These are phyloP conservation scores for Arachis monticola DNA, from an alignment of 331 rosid genomes.

Conservation along the genomic window DNA sequence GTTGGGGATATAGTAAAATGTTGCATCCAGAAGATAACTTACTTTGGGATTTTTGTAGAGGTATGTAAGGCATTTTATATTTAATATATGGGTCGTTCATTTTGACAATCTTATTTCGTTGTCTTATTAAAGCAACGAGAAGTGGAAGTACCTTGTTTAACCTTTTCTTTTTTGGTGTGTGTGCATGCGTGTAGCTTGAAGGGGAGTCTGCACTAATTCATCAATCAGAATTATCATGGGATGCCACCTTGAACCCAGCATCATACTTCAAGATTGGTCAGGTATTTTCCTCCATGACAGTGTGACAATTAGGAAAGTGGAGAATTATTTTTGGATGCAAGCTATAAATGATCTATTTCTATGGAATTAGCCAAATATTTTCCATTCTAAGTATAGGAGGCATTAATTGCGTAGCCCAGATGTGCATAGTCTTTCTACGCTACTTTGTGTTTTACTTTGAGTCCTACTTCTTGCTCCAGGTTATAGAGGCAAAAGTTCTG, in stretches of 20 bases:
- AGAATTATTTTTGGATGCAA: slow-evolving; percentile 26
- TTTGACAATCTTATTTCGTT: slow-evolving; percentile 21
- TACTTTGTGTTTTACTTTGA: slow-evolving; percentile 36
- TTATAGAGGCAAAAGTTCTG: slow-evolving; percentile 89
- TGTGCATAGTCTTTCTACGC: slow-evolving; percentile 14
- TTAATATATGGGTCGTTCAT: slow-evolving; percentile 28
- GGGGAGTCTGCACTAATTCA: slow-evolving; percentile 91
- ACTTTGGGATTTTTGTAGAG: slow-evolving; percentile 96
- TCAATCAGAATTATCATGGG: slow-evolving; percentile 97
- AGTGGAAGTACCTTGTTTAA: slow-evolving; percentile 26
- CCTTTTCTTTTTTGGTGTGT: background rate
- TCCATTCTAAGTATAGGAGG: slow-evolving; percentile 3
- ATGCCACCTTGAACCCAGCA: slow-evolving; percentile 74
- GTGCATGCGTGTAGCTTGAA: slow-evolving; percentile 55
- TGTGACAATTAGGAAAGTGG: slow-evolving; percentile 19
- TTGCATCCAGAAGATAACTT: slow-evolving; percentile 76
- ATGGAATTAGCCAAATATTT: slow-evolving; percentile 13
- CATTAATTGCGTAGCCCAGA: slow-evolving; percentile 18
- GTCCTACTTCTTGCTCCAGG: slow-evolving; percentile 56
- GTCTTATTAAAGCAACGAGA: slow-evolving; percentile 18
- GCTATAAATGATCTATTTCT: slow-evolving; percentile 16
- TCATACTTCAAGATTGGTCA: slow-evolving; percentile 85
- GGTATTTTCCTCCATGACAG: slow-evolving; percentile 55
- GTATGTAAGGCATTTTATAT: slow-evolving; percentile 49
- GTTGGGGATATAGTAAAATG: slow-evolving; percentile 91